These are phyloP conservation scores for Zoysia matrella DNA, from an alignment of 202 grass and related monocot genomes.

Conservation along the genomic window DNA sequence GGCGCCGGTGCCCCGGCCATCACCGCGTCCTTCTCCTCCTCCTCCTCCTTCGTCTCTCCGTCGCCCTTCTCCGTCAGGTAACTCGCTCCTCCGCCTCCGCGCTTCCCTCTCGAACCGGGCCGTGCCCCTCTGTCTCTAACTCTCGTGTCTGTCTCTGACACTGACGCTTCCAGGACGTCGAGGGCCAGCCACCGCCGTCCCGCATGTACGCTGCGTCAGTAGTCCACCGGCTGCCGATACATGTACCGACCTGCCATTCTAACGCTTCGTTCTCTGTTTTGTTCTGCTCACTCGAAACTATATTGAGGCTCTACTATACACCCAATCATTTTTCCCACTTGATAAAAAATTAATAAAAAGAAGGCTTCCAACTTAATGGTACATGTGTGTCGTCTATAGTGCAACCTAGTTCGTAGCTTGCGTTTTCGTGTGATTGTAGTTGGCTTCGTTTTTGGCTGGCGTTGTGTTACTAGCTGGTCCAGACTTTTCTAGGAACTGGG, in stretches of 20 bases:
- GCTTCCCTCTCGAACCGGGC: neutral
- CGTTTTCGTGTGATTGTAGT: neutral
- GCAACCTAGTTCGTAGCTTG: too few species aligned
- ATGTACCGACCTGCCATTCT: conserved; percentile 25
- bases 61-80: conserved; percentile 41
- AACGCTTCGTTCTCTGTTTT: neutral
- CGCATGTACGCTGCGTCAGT: conserved; percentile 39
- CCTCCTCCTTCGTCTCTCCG: conserved; percentile 17
- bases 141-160: neutral
- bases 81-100: neutral
- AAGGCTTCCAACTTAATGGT: too few species aligned
- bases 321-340: neutral
- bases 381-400: too few species aligned
- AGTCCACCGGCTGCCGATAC: conserved; percentile 39
- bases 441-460: neutral
- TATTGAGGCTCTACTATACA: neutral
- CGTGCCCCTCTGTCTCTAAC: neutral
- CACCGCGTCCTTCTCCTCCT: neutral
- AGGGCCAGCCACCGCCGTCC: conserved; percentile 28
- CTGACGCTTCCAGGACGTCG: conserved; percentile 32
- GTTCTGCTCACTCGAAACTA: neutral
- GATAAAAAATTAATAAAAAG: too few species aligned
- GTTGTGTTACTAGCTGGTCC: neutral
- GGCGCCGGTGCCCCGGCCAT: neutral
- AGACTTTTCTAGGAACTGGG: neutral